phyloP scores from a whole-genome alignment of 192 early-diverging fungal genomes.

The Funneliformis geosporum region DNA sequence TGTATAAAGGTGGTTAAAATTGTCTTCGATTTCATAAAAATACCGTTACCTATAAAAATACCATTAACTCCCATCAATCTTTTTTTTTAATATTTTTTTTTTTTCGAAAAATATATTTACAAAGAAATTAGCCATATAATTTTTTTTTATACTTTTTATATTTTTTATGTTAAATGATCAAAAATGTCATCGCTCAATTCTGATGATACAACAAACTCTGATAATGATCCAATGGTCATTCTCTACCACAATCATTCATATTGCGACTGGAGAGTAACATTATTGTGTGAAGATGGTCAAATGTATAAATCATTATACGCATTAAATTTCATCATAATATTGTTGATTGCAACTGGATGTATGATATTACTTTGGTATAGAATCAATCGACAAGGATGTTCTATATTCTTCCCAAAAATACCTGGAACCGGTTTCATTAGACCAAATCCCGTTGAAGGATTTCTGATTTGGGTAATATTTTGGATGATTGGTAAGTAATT shows the following conservation, averaged over 20 bases:
- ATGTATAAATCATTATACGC: not conserved
- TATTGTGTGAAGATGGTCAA: not conserved
- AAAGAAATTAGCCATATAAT: too few relatives aligned
- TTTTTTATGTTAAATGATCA: too few relatives aligned
- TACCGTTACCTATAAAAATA: too few relatives aligned
- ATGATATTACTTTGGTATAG: constrained; percentile 4
- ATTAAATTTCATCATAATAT: not conserved
- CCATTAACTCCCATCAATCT: too few relatives aligned
- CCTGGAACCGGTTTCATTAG: constrained; percentile 12
- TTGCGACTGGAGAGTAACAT: constrained; percentile 18
- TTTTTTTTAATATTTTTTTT: too few relatives aligned
- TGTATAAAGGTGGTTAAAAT: too few relatives aligned
- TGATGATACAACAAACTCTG: not conserved
- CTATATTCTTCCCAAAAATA: not conserved
- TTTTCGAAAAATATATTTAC: too few relatives aligned
- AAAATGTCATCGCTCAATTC: too few relatives aligned
- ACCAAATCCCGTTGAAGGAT: constrained; percentile 22
- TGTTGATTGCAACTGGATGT: not conserved
- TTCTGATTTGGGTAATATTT: not conserved
- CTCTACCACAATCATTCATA: not conserved
- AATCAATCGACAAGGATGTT: not conserved
- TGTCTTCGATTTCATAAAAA: too few relatives aligned
- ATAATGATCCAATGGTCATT: not conserved
- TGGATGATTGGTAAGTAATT: constrained; percentile 7
- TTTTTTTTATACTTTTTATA: too few relatives aligned